Evolutionary conservation across 164 flowering plant species (phyloP), one percentile per base, ranked within the genome.

Genomic region (Annona cherimola): DNA sequence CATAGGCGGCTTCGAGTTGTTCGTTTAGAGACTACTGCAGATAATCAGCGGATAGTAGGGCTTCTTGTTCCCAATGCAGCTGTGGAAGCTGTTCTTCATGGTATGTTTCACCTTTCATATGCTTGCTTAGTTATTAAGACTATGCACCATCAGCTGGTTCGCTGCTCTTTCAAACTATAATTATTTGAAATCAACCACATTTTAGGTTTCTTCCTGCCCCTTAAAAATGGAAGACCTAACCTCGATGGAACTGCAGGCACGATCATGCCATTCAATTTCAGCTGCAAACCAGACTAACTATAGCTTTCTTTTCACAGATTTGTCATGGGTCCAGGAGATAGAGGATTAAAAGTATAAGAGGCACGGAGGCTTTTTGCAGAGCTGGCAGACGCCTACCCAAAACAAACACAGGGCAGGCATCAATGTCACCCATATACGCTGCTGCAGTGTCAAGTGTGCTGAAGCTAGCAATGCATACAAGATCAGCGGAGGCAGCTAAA

Each of bases 61-160:
- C 86, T 95, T 55, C 84, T 91, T 68, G 82, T 95, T 74, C 97
- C 97, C 73, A 95, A 86, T 80, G 85, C 90, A 39, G 98, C 94
- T 0, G 97, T 93, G 70, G 89, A 87, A 79, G 72, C 91, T 1
- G 99, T 93, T 54, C 93, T 95, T 35, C 87, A 86, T 88, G 98
- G 99, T 93, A 3, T 12, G 39, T 72, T 65, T 45, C 68, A 9
- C 45, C 43, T 44, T 44, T 19, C 14, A 26, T 26, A 26, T 26
- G 35, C 35, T 26, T 26, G 35, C 35, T 26, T 26, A 26, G 35
- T 26, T 26, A 26, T 26, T 26, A 26, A 26, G 35, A 26, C 35
- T 26, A 26, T 26, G 35, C 0, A 26, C 35, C 35, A 26, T 26
- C 35, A 26, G 35, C 35, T 26, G 35, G 35, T 26, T 26, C 1